Conservation (phyloP, 2,329 filamentous ascomycete species). For the Trichoderma sp. region DNA sequence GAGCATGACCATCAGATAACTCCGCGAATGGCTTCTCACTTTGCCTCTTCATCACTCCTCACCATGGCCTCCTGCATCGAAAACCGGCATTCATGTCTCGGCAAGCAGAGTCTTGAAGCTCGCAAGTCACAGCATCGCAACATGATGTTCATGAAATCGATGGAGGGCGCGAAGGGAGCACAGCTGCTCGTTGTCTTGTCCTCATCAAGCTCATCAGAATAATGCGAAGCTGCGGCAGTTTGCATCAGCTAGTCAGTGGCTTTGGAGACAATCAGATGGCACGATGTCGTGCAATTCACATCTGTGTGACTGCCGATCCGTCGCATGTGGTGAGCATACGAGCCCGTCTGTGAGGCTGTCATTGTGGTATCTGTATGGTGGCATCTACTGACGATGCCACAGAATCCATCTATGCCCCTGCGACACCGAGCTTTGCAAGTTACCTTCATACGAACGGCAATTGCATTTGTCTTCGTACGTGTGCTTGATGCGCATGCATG, state of each 20-base stretch:
- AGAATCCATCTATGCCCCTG: neutral
- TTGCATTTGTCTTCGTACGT: neutral
- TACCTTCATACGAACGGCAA: neutral
- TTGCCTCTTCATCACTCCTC: too few species aligned
- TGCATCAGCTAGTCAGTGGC: too few species aligned
- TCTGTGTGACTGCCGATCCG: conserved; percentile 1
- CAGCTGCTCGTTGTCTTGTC: neutral
- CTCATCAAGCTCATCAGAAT: neutral
- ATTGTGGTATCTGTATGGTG: neutral
- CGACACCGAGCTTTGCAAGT: neutral
- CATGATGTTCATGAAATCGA: neutral
- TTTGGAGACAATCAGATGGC: neutral
- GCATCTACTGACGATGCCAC: neutral
- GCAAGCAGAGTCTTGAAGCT: too few species aligned
- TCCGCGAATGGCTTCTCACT: too few species aligned
- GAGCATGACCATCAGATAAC: too few species aligned
- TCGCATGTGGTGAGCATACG: conserved; percentile 7
- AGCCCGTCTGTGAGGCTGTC: neutral
- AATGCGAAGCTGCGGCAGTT: neutral
- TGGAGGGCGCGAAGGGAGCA: neutral
- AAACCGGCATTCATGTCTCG: too few species aligned
- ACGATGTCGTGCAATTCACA: conserved; percentile 1
- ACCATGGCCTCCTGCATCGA: too few species aligned
- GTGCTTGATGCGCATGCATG: too few species aligned
- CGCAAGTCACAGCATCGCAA: neutral